Conservation (phyloP, 2,329 filamentous ascomycete genomes). For the Botrytis fragariae region DNA sequence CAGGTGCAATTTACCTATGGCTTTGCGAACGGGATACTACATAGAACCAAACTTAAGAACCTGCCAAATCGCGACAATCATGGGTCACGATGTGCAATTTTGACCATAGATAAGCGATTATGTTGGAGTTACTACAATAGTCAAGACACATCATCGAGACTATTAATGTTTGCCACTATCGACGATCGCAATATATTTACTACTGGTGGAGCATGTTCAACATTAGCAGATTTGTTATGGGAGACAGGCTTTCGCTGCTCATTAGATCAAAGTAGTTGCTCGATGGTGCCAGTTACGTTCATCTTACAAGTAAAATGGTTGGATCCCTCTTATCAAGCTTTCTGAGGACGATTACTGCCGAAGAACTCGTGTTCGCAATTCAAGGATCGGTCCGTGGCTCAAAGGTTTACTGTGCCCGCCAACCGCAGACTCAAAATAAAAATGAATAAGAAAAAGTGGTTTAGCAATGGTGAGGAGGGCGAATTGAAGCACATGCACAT, state of each 20-base stretch:
- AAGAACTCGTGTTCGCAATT: neutral
- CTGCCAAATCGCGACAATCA: neutral
- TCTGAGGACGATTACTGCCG: neutral
- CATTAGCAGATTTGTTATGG: neutral
- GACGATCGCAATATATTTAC: neutral
- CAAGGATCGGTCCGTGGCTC: neutral
- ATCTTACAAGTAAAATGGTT: neutral
- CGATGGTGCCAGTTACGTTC: neutral
- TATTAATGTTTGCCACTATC: neutral
- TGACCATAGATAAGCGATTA: neutral
- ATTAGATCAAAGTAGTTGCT: neutral
- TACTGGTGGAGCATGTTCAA: neutral
- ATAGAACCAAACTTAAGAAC: neutral
- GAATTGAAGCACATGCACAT: neutral
- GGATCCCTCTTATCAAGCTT: neutral
- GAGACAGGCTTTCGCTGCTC: neutral
- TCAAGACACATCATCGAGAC: neutral
- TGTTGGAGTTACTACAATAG: neutral
- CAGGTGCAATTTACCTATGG: neutral
- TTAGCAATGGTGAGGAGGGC: neutral
- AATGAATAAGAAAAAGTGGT: neutral
- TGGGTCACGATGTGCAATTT: neutral
- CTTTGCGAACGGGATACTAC: neutral
- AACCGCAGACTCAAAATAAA: neutral
- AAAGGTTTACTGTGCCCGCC: neutral